Evolutionary conservation across 345 rosid genomes (phyloP).

Genomic region (Carallia pectinifolia): DNA sequence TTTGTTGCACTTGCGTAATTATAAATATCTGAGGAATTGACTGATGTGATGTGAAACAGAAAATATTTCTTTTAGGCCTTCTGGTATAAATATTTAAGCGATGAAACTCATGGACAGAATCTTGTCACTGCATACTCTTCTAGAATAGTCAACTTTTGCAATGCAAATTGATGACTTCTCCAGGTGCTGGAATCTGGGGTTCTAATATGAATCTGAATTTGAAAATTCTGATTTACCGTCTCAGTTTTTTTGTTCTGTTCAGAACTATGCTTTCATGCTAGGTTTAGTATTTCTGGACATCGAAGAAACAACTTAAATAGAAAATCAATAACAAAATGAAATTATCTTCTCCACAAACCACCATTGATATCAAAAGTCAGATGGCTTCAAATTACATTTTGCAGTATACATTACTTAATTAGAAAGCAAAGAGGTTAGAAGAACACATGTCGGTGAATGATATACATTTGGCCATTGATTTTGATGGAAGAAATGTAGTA

Average conservation of each 20-base stretch:
- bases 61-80: neutral
- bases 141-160: no score
- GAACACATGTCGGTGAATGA: no score
- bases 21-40: no score
- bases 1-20: neutral
- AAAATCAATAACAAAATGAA: neutral
- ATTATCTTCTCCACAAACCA: neutral
- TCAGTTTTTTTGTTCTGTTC: neutral
- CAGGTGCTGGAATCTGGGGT: neutral
- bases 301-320: neutral
- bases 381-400: neutral
- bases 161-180: conserved; percentile 2
- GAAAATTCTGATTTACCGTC: neutral
- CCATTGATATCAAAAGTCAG: neutral
- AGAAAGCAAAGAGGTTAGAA: neutral
- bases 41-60: neutral
- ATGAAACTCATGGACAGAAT: neutral
- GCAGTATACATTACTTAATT: neutral
- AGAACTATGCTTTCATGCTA: no score
- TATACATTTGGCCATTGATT: neutral
- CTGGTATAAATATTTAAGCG: neutral
- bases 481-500: neutral
- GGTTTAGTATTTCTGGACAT: neutral
- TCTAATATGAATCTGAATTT: neutral
- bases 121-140: neutral